Evolutionary conservation across 768 basidiomycete species (phyloP).

Genomic region (Sarcodon sp.): DNA sequence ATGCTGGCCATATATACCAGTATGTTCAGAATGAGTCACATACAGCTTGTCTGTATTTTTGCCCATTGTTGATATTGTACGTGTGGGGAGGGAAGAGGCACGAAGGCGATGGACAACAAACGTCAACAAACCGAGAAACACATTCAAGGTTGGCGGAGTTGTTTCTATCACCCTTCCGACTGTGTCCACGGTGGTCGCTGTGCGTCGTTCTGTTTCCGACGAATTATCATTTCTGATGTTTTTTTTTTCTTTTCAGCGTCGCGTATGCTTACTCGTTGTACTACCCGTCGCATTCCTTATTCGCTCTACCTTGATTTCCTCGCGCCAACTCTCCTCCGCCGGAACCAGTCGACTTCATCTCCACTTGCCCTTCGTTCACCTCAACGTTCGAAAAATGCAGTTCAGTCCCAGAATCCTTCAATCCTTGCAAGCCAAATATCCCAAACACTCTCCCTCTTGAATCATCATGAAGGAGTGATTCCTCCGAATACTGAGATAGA

Average conservation of each 20-base stretch:
- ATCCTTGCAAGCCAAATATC: conserved; percentile 5
- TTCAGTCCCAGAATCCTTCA: conserved; percentile 1
- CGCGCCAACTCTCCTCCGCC: conserved; percentile 20
- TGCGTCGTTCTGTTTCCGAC: neutral
- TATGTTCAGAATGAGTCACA: conserved; percentile 82
- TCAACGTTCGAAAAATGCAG: neutral
- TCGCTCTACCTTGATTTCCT: conserved; percentile 29
- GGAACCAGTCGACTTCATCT: conserved; percentile 1
- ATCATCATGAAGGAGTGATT: neutral
- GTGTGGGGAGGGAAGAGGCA: neutral
- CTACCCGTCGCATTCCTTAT: conserved; percentile 8
- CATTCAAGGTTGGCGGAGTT: too few species aligned
- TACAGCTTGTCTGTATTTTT: conserved; percentile 82
- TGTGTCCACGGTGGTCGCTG: neutral
- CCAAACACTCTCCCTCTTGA: neutral
- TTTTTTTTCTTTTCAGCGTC: neutral
- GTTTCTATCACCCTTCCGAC: too few species aligned
- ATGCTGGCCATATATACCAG: conserved; percentile 71
- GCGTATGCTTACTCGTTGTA: conserved; percentile 11
- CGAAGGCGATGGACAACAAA: neutral
- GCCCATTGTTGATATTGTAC: conserved; percentile 37
- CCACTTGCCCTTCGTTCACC: neutral
- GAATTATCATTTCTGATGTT: neutral
- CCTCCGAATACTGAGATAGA: conserved; percentile 13
- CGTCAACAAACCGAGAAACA: neutral